Base-by-base conservation (phyloP, 768 basidiomycete genomes). In the Candolleomyces eurysporus region DNA sequence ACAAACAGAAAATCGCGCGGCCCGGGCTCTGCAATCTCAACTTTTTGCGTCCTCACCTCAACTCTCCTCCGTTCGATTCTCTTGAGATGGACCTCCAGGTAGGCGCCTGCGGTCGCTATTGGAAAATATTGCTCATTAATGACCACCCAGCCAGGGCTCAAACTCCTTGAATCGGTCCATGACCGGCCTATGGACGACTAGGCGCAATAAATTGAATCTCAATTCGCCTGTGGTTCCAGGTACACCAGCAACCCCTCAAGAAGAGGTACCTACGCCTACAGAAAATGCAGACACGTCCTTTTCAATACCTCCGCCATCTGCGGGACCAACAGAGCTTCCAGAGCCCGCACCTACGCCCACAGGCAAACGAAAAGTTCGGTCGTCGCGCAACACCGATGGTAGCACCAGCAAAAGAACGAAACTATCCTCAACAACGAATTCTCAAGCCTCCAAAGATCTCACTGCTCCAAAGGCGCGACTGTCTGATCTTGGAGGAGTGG, bases 401-500 rank as follows among this genome's bases (percentile, higher is more conserved):
- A 78, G 74, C 45, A 81, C 76, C 54, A 83, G 73, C 63, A 92
- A 93, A 69, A 77, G 88, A 46, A 73, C 78, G 10, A 88, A 84
- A 68, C 63, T 82, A 7, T 69, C 82, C 9, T 49, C 69, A 2
- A 63, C 61, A 1, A 61, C 71, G 30, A 63, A 58, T 1, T 61
- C 65, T 56, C 57, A 66, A 9, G 65, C 72, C 5, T 65, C 83
- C 5, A 91, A 91, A 68, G 89, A 90, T 61, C 77, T 91, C 63
- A 70, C 84, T 2, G 90, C 94, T 0, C 94, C 96, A 0, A 72
- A 83, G 1, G 84, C 90, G 0, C 83, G 92, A 9, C 76, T 98
- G 4, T 85, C 92, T 1, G 90, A 94, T 66, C 82, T 98, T 0
- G 97, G 96, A 14, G 97, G 96, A 9, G 83, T 98, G 5, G 89